Conservation (phyloP, 2,329 filamentous ascomycete genomes). For the Fusarium stilboides region DNA sequence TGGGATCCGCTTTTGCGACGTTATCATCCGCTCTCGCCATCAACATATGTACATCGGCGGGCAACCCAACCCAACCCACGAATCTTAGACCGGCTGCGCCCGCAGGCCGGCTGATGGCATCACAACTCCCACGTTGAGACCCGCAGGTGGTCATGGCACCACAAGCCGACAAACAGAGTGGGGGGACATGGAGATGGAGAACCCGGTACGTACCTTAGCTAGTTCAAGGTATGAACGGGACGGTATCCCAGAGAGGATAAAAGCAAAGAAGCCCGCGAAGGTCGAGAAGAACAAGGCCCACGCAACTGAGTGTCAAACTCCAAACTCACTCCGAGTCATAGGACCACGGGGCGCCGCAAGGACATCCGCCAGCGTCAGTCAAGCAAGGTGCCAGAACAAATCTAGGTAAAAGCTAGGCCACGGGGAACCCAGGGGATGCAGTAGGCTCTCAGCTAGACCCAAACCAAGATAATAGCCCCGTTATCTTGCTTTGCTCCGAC, state of each 20-base stretch:
- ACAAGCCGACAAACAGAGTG: slow-evolving; percentile 42
- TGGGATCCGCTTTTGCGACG: slow-evolving; percentile 45
- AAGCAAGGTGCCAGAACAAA: slow-evolving; percentile 18
- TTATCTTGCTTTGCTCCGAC: slow-evolving; percentile 37
- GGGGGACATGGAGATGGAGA: slow-evolving; percentile 35
- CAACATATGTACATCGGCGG: slow-evolving; percentile 42
- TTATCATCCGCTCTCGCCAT: slow-evolving; percentile 48
- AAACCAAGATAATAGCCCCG: slow-evolving; percentile 38
- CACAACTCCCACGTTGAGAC: slow-evolving; percentile 51
- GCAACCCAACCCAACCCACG: slow-evolving; percentile 49
- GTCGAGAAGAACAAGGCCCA: slow-evolving; percentile 6
- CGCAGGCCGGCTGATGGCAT: slow-evolving; percentile 51
- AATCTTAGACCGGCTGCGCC: slow-evolving; percentile 51
- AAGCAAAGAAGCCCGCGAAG: slow-evolving; percentile 21
- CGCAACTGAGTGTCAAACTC: slow-evolving; percentile 1
- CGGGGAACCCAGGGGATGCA: slow-evolving; percentile 42
- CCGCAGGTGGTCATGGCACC: slow-evolving; percentile 50
- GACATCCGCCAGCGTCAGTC: slow-evolving; percentile 23
- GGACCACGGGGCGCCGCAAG: slow-evolving; percentile 36
- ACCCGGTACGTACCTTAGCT: slow-evolving; percentile 5
- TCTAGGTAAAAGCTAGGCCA: slow-evolving; percentile 34
- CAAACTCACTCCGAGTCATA: slow-evolving; percentile 4
- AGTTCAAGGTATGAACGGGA: no score
- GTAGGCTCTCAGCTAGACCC: slow-evolving; percentile 23
- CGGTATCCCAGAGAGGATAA: slow-evolving; percentile 17